Evolutionary conservation across 192 early-diverging fungal species (phyloP), one percentile per base, ranked within the genome.

Genomic region (Coemansia sp.): DNA sequence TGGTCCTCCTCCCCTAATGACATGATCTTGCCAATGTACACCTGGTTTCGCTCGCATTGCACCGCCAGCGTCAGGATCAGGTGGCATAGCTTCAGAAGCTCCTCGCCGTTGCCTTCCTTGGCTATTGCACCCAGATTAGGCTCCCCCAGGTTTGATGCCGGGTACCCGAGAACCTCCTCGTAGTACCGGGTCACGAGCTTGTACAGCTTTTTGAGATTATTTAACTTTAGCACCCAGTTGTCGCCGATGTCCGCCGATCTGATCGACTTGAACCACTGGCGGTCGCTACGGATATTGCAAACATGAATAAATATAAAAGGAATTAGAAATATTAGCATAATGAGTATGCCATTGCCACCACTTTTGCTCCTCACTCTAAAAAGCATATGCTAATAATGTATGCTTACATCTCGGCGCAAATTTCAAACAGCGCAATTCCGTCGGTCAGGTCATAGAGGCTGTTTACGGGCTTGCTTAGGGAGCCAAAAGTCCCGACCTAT

Each of bases 171-270:
- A 2, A 94, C 88, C 45, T 98, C 94, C 39, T 95, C 93, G 56
- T 94, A 94, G 86, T 93, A 97, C 21, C 87, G 77, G 3, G 87
- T 88, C 41, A 98, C 70, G 9, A 98, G 87, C 61, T 90, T 91
- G 81, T 95, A 88, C 41, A 97, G 84, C 73, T 92, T 93, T 73
- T 96, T 96, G 15, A 98, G 87, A 61, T 93, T 93, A 81, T 95
- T 97, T 75, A 94, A 91, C 69, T 92, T 92, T 41, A 95, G 73
- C 3, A 99, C 93, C 97, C 97, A 99, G 85, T 96, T 98, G 76
- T 93, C 92, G 50, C 89, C 92, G 8, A 88, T 85, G 57, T 92
- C 91, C 11, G 87, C 79, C 2, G 87, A 82, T 9, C 88, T 86
- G 41, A 88, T 84, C 13, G 86, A 71, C 65, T 94, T 95, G 89